A percentile compares a stretch with the other conserved stretches of the same genome.
Conservation (phyloP, 1,284 basidiomycete genomes). For the Apiotrichum sp. region DNA sequence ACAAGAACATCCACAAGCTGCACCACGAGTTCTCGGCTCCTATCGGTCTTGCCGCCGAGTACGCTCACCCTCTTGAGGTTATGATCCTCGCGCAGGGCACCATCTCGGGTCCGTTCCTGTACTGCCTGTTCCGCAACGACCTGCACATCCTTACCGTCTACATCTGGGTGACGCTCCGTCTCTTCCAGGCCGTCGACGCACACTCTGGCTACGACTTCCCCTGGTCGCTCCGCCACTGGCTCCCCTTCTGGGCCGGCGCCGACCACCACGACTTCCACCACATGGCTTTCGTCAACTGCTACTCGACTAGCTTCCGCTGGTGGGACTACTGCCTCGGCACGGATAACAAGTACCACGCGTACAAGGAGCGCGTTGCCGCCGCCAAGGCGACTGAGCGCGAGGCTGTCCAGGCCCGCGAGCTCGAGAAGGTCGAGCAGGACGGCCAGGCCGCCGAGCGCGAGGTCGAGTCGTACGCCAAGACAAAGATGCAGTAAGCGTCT, state of each 20-base stretch:
- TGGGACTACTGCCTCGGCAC: conserved; percentile 82
- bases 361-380: conserved; percentile 57
- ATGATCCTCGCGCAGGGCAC: conserved; percentile 82
- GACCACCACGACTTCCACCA: conserved; percentile 98
- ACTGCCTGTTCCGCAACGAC: conserved; percentile 54
- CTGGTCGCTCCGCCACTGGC: conserved; percentile 88
- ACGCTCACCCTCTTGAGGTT: conserved; percentile 90
- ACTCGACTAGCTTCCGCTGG: conserved; percentile 86
- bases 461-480: conserved; percentile 31
- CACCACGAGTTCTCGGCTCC: conserved; percentile 98
- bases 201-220: conserved; percentile 98
- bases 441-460: conserved; percentile 67
- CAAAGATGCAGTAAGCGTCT: conserved; percentile 1
- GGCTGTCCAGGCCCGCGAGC: conserved; percentile 49
- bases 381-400: conserved; percentile 52
- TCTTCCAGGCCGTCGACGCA: conserved; percentile 96
- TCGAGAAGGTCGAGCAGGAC: conserved; percentile 58
- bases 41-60: conserved; percentile 95
- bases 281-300: conserved; percentile 56
- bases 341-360: conserved; percentile 70
- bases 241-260: conserved; percentile 98
- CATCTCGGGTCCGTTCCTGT: conserved; percentile 78
- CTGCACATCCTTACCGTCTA: conserved; percentile 81
- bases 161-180: conserved; percentile 80
- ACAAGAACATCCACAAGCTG: conserved; percentile 97